Evolutionary conservation across 495 filamentous ascomycete genomes (phyloP), one percentile per base, ranked within the genome.

Genomic region (Neurospora sp.): DNA sequence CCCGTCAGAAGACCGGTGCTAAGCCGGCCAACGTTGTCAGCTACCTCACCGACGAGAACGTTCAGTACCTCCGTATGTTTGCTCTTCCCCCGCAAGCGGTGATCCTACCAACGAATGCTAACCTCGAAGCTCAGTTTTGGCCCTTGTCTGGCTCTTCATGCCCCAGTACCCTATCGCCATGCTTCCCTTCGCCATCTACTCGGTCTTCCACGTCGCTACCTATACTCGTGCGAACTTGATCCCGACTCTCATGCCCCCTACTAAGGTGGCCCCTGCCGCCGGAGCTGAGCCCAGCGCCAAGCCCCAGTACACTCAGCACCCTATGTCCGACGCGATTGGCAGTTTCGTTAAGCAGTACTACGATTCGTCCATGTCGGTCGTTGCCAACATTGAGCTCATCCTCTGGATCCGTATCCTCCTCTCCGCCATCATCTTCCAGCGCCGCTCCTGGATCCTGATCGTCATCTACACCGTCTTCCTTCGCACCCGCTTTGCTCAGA

Each of bases 301-400:
- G 79, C 84, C 89, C 22, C 86, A 87, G 71, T 84, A 84, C 76
- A 88, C 88, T 79, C 84, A 89, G 73, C 90, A 90, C 76, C 86
- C 91, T 40, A 78, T 93, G 35, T 89, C 92, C 17, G 93, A 98
- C 71, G 88, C 85, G 73, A 97, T 99, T 79, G 93, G 93, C 69
- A 84, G 85, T 73, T 99, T 99, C 79, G 94, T 99, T 81, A 99
- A 98, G 89, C 89, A 94, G 80, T 97, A 98, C 86, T 98, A 98
- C 79, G 96, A 98, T 80, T 82, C 87, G 68, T 90, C 90, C 76
- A 96, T 96, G 93, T 91, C 90, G 74, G 86, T 95, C 40, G 93
- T 96, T 40, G 89, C 92, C 17, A 80, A 82, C 40, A 87, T 96
- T 40, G 93, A 96, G 81, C 90, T 96, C 72, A 79, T 87, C 31